Conservation (phyloP, 2,329 filamentous ascomycete genomes). For the Beauveria varroae region DNA sequence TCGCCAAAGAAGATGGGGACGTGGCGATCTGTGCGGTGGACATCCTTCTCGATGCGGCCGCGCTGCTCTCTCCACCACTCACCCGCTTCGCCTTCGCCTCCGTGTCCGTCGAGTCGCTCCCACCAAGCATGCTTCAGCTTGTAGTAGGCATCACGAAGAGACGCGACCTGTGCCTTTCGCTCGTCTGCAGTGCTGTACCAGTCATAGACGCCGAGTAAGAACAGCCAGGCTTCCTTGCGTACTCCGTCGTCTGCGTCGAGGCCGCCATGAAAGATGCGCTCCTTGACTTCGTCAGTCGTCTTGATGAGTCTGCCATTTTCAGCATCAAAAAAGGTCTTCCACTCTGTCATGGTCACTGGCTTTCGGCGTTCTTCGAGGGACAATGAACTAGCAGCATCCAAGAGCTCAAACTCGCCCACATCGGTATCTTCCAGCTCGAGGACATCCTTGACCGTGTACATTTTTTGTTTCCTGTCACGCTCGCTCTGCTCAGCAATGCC, state of each 20-base stretch:
- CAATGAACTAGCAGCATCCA: constrained; percentile 71
- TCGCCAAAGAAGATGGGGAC: constrained; percentile 95
- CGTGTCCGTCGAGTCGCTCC: constrained; percentile 81
- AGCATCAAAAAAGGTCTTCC: constrained; percentile 82
- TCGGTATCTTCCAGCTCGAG: constrained; percentile 91
- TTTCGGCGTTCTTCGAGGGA: constrained; percentile 70
- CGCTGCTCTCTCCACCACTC: constrained; percentile 98
- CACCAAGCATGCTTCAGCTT: constrained; percentile 93
- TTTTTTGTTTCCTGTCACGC: constrained; percentile 71
- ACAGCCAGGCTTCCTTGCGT: constrained; percentile 94
- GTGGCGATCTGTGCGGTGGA: constrained; percentile 90
- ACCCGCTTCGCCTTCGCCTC: constrained; percentile 69
- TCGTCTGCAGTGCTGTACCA: constrained; percentile 90
- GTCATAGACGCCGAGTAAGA: constrained; percentile 81
- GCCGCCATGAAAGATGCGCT: constrained; percentile 93
- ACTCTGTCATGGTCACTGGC: constrained; percentile 73
- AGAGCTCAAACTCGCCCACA: constrained; percentile 90
- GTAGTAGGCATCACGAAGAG: constrained; percentile 85
- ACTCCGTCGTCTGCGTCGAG: constrained; percentile 84
- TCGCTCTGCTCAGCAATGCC: constrained; percentile 97
- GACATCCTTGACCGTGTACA: constrained; percentile 90
- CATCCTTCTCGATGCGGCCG: constrained; percentile 93
- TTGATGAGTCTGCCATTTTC: constrained; percentile 66
- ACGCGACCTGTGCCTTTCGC: constrained; percentile 73
- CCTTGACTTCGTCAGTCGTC: constrained; percentile 88